Base-by-base conservation (phyloP, 164 flowering plant genomes). In the Akebia trifoliata region DNA sequence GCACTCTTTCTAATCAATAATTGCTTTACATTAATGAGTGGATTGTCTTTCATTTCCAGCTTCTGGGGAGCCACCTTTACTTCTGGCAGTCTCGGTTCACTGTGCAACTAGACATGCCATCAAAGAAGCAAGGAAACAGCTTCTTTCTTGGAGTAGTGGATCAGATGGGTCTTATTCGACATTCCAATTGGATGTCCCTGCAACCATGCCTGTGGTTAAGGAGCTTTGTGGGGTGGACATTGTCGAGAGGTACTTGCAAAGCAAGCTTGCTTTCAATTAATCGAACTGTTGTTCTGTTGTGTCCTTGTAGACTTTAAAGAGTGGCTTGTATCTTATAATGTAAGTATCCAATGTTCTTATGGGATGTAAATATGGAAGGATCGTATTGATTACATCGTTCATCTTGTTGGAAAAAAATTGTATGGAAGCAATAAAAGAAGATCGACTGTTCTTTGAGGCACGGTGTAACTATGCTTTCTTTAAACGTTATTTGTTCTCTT, bases 31-130 rank as follows among this genome's bases (percentile, higher is more conserved):
- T n/a, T n/a, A n/a, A 14, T 5, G 34, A n/a, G n/a, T 30, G 50
- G 24, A 60, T 53, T 38, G 42, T 2, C 17, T 31, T 18, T 53
- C 6, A 48, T 65, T 60, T 49, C 82, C 85, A 92, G 98, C 96
- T 56, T 88, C 93, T 58, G 98, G 98, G 47, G 96, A 92, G 69
- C 98, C 98, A 29, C 98, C 98, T n/a, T 71, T 92, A 40, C 80
- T 86, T 39, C 69, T 86, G 30, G 90, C 96, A 50, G 82, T 57
- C 28, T 81, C 96, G 11, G 79, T 86, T 56, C 90, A 86, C 69
- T 85, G 86, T 63, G 96, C 95, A 34, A 70, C 80, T 28, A 78
- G 93, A 66, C 81, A 86, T 40, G 96, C 98, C 39, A 76, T 88
- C 43, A 73, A 54, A 71, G 93, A 73, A 58, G 96, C 98, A 0